phyloP scores from a whole-genome alignment of 345 rosid genomes.

The Gossypium ekmanianum region DNA sequence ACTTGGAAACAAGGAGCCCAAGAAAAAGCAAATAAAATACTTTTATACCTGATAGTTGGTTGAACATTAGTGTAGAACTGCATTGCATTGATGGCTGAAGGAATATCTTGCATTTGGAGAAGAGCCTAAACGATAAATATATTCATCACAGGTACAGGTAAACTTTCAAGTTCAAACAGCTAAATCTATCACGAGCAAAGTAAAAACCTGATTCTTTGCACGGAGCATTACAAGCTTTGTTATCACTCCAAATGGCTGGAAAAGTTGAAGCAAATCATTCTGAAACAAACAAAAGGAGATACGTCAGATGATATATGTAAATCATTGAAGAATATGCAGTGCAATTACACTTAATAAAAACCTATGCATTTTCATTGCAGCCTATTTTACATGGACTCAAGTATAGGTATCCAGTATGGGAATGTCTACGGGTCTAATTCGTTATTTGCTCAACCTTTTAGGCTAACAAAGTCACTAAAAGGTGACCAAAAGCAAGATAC shows the following conservation, averaged over 20 bases:
- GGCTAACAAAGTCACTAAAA: not conserved
- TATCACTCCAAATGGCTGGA: conserved; percentile 96
- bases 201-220: conserved; percentile 91
- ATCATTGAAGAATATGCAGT: not conserved
- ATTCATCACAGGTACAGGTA: not conserved
- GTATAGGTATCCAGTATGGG: not conserved
- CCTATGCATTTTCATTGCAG: not conserved
- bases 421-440: not conserved
- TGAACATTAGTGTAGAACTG: conserved; percentile 79
- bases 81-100: conserved; percentile 78
- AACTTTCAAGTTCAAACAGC: conserved; percentile 8
- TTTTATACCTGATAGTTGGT: conserved; percentile 52
- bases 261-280: conserved; percentile 96
- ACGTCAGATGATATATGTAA: conserved; percentile 10
- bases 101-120: conserved; percentile 94
- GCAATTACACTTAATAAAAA: not conserved
- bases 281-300: conserved; percentile 25
- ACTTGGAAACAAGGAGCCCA: not conserved
- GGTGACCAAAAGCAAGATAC: not conserved
- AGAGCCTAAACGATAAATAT: conserved; percentile 60
- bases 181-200: not conserved
- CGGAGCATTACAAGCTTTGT: conserved; percentile 99
- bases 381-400: not conserved
- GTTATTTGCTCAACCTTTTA: not conserved
- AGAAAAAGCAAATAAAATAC: not conserved